A percentile compares a stretch with the other conserved stretches of the same genome.
Conservation (phyloP, 2,329 filamentous ascomycete species). For the Penicillium aurantiogriseum region DNA sequence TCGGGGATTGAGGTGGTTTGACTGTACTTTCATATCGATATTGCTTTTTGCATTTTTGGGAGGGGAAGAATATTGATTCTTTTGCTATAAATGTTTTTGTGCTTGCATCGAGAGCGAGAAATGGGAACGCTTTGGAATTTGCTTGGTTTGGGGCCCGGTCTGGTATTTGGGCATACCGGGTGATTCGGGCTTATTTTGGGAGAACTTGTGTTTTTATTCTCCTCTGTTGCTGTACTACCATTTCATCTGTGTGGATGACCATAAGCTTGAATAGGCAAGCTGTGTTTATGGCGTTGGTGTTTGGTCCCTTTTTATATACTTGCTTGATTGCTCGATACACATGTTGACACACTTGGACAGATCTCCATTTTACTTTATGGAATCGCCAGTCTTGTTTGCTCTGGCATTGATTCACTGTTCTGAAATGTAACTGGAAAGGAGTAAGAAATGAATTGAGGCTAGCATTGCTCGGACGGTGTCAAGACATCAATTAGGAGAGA, state of each 20-base stretch:
- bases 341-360: background rate
- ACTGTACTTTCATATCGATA: background rate
- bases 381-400: background rate
- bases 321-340: constrained; percentile 1
- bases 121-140: background rate
- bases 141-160: background rate
- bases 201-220: background rate
- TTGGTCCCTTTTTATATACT: background rate
- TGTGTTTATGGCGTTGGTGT: constrained; percentile 4
- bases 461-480: background rate
- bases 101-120: background rate
- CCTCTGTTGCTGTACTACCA: background rate
- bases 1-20: constrained; percentile 16
- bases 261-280: background rate
- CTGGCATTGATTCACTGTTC: background rate
- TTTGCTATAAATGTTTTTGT: background rate
- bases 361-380: background rate
- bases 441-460: background rate
- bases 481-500: background rate
- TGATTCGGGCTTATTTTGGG: background rate
- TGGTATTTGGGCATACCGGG: background rate
- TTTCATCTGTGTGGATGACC: background rate
- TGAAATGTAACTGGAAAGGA: background rate
- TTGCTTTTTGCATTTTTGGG: background rate
- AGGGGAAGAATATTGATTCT: no score